Conservation (phyloP, 208 protist genomes). For the Naegleria fowleri region DNA sequence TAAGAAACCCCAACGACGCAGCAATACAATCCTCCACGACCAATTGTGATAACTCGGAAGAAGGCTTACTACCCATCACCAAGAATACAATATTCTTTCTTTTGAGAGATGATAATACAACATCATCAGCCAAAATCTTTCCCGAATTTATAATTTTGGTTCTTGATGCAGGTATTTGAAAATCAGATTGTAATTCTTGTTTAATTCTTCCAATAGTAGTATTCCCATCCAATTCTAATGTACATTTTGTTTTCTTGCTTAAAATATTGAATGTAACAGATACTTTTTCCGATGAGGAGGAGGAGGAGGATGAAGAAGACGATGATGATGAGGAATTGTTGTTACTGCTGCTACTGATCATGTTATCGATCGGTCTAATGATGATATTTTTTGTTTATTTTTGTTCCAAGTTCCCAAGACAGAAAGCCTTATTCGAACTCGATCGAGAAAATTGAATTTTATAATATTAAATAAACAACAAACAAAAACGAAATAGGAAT, state of each 20-base stretch:
- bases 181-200: background rate
- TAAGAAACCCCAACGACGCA: background rate
- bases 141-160: background rate
- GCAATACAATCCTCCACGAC: background rate
- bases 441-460: too few relatives aligned
- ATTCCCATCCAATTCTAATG: background rate
- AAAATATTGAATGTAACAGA: background rate
- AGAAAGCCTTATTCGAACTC: too few relatives aligned
- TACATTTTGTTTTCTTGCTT: background rate
- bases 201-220: background rate
- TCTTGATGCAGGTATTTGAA: background rate
- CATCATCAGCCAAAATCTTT: background rate
- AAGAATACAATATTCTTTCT: background rate
- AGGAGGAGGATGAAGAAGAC: too few relatives aligned
- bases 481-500: too few relatives aligned
- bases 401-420: too few relatives aligned
- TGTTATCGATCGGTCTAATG: too few relatives aligned
- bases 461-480: too few relatives aligned
- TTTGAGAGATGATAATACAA: background rate
- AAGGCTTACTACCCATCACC: background rate
- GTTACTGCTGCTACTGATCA: too few relatives aligned
- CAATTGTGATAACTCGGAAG: background rate
- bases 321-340: too few relatives aligned
- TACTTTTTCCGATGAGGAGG: background rate
- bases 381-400: too few relatives aligned